Evolutionary conservation across 2,329 filamentous ascomycete genomes (phyloP).

Genomic region (Claviceps cyperi): DNA sequence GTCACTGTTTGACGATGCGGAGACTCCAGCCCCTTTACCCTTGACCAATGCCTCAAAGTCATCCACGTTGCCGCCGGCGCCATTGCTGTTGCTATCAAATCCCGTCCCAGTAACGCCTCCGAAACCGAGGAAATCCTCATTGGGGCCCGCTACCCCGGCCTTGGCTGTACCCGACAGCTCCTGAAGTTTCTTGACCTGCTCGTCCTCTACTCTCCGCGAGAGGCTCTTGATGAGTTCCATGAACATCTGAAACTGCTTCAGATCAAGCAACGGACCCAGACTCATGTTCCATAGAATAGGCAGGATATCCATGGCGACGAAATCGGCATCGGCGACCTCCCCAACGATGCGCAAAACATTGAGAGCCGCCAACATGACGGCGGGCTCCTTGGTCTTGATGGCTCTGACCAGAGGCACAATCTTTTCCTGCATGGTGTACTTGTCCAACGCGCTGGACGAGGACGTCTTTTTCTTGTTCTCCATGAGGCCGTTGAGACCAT

Average conservation of each 20-base stretch:
- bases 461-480: constrained; percentile 46
- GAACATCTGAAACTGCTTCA: constrained; percentile 77
- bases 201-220: constrained; percentile 68
- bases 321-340: constrained; percentile 70
- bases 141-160: constrained; percentile 32
- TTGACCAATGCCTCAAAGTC: constrained; percentile 88
- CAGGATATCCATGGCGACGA: constrained; percentile 79
- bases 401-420: constrained; percentile 78
- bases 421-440: constrained; percentile 97
- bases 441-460: constrained; percentile 73
- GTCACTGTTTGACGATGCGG: constrained; percentile 23
- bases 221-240: constrained; percentile 78
- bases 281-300: constrained; percentile 87
- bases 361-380: constrained; percentile 88
- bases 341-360: constrained; percentile 76
- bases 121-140: constrained; percentile 57
- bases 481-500: constrained; percentile 58
- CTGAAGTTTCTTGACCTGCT: constrained; percentile 77
- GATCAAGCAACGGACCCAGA: constrained; percentile 73
- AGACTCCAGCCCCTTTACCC: constrained; percentile 32
- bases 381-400: constrained; percentile 96
- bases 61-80: constrained; percentile 42
- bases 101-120: constrained; percentile 49
- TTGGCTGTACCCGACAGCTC: constrained; percentile 55
- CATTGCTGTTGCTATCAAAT: constrained; percentile 26